Conservation (phyloP, 805 yeast species). For the Starmera quercuum region DNA sequence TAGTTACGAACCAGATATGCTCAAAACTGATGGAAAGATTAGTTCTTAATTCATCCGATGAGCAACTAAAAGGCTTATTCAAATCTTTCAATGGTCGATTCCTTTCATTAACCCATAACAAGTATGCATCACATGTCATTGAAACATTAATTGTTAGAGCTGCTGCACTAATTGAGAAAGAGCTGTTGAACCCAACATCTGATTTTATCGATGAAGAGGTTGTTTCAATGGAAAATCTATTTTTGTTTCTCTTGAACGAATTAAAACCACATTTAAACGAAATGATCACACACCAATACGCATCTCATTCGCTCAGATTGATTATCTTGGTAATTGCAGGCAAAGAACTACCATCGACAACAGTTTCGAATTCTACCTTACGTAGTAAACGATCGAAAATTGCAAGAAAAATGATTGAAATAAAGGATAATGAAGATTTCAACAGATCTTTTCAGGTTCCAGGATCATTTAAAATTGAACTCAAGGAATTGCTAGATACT, state of each 20-base stretch:
- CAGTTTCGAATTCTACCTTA: constrained; percentile 59
- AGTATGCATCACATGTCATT: constrained; percentile 88
- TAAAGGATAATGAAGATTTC: constrained; percentile 70
- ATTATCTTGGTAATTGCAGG: constrained; percentile 69
- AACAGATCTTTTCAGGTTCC: constrained; percentile 65
- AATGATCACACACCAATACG: constrained; percentile 71
- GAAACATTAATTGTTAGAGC: constrained; percentile 75
- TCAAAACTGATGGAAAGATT: constrained; percentile 88
- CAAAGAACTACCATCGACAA: constrained; percentile 66
- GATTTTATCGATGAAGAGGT: constrained; percentile 24
- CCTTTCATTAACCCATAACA: constrained; percentile 71
- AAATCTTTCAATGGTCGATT: constrained; percentile 67
- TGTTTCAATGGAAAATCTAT: constrained; percentile 58
- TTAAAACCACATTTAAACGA: constrained; percentile 48
- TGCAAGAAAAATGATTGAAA: constrained; percentile 90
- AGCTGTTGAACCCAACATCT: constrained; percentile 41
- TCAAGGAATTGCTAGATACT: constrained; percentile 39
- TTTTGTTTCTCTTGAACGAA: constrained; percentile 60
- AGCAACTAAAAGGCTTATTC: constrained; percentile 59
- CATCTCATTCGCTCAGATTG: constrained; percentile 80
- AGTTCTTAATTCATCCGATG: constrained; percentile 55
- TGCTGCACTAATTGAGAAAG: constrained; percentile 71
- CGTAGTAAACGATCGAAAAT: constrained; percentile 79
- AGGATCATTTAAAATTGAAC: constrained; percentile 51
- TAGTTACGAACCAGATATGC: constrained; percentile 91